phyloP scores from a whole-genome alignment of 2,329 filamentous ascomycete species.

The Chrysosporium queenslandicum region DNA sequence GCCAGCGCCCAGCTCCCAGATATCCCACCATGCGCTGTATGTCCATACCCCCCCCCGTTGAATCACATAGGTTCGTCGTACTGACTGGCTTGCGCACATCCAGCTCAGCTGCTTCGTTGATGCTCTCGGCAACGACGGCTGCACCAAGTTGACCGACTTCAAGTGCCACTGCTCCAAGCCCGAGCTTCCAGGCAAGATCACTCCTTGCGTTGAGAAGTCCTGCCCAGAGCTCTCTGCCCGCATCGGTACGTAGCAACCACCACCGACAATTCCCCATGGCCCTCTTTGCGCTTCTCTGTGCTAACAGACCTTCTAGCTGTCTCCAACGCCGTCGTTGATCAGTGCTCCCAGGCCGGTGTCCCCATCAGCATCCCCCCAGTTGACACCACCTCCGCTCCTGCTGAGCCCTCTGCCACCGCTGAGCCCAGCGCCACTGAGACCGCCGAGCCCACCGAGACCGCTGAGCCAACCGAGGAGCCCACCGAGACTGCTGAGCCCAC shows the following conservation, averaged over 20 bases:
- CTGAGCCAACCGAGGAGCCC: neutral
- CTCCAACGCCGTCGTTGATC: constrained; percentile 27
- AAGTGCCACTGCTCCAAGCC: constrained; percentile 42
- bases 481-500: neutral
- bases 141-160: constrained; percentile 40
- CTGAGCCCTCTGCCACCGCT: neutral
- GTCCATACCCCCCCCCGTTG: no score
- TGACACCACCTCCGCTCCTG: constrained; percentile 11
- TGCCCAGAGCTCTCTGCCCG: constrained; percentile 24
- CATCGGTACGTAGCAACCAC: constrained; percentile 12
- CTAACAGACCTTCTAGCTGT: constrained; percentile 23
- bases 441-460: neutral
- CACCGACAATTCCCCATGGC: no score
- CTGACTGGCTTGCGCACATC: no score
- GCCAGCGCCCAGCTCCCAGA: constrained; percentile 39
- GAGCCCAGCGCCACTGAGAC: neutral
- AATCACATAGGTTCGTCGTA: no score
- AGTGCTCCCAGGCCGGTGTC: constrained; percentile 30
- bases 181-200: constrained; percentile 33
- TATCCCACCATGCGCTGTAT: constrained; percentile 41
- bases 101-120: constrained; percentile 40
- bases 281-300: no score
- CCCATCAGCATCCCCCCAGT: constrained; percentile 31
- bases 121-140: constrained; percentile 37
- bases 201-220: constrained; percentile 39